Evolutionary conservation across 108 stramenopile species (phyloP), one percentile per base, ranked within the genome.

Genomic region (Nitzschia putrida): DNA sequence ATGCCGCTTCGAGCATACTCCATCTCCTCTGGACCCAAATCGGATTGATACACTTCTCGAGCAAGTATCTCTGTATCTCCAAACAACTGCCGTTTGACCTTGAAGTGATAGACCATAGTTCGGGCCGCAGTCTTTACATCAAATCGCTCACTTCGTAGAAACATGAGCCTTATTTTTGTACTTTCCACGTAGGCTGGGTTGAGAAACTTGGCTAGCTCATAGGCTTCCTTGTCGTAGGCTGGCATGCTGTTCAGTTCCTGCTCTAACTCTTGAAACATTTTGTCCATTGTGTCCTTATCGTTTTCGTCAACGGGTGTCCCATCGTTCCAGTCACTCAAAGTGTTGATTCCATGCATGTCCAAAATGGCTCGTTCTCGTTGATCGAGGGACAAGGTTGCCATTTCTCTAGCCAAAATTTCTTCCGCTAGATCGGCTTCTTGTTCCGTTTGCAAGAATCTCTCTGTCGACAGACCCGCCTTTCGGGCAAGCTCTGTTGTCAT

Each of bases 111-210:
- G 3, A 66, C 57, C 66, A 83, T 55, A 7, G 69, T 70, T 4
- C 37, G 25, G 0, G 82, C 82, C 2, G 82, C 82, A 26, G 64
- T 51, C 2, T 20, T 9, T 0, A 54, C 71, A 73, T 83, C 76
- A 40, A 80, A 83, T 23, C 37, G 24, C 34, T 76, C 74, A 25
- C 57, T 54, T 18, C 82, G 75, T 52, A 83, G 57, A 60, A 83
- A 83, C 45, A 50, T 45, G 16, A 83, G 66, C 22, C 77, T 76
- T 44, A 83, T 74, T 14, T 64, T 41, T 8, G 3, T 0, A 8
- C 49, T 38, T 6, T 26, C 54, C n/a, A 83, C 80, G 39, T 77
- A 83, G n/a, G 38, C 41, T 9, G 56, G 24, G 26, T 69, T 70
- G n/a, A 73, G 21, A 13, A 45, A 29, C 16, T 61, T 0, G 7